Evolutionary conservation across 345 rosid species (phyloP).

Genomic region (Eutrema heterophyllum): DNA sequence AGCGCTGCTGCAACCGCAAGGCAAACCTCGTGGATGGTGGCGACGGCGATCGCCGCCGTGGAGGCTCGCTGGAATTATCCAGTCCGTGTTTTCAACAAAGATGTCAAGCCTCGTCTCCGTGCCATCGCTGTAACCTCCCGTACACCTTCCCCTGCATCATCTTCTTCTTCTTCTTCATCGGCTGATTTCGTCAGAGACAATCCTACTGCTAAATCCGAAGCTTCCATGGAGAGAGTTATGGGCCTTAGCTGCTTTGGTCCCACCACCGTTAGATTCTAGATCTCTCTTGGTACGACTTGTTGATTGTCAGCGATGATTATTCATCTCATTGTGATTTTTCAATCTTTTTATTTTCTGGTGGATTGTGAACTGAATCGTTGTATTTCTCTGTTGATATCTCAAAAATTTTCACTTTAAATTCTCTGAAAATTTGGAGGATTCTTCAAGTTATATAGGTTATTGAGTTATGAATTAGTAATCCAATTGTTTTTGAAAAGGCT

Average conservation of each 20-base stretch:
- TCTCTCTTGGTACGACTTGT: background rate
- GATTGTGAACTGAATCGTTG: background rate
- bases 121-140: slow-evolving; percentile 9
- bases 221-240: slow-evolving; percentile 27
- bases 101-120: slow-evolving; percentile 25
- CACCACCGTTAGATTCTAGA: slow-evolving; percentile 23
- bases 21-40: slow-evolving; percentile 23
- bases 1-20: background rate
- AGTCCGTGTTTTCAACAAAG: slow-evolving; percentile 18
- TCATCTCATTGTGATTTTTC: background rate
- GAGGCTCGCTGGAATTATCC: slow-evolving; percentile 24
- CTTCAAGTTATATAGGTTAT: background rate
- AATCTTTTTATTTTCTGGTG: background rate
- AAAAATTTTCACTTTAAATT: background rate
- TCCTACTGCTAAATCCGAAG: background rate
- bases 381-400: background rate
- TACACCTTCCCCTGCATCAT: background rate
- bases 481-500: background rate
- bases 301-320: background rate
- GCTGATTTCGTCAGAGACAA: background rate
- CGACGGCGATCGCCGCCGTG: slow-evolving; percentile 12
- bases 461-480: background rate
- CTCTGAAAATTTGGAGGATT: background rate
- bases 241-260: slow-evolving; percentile 23
- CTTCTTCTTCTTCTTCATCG: background rate